Evolutionary conservation across 148 eudicot genomes (phyloP).

Genomic region (Rhododendron williamsianum): DNA sequence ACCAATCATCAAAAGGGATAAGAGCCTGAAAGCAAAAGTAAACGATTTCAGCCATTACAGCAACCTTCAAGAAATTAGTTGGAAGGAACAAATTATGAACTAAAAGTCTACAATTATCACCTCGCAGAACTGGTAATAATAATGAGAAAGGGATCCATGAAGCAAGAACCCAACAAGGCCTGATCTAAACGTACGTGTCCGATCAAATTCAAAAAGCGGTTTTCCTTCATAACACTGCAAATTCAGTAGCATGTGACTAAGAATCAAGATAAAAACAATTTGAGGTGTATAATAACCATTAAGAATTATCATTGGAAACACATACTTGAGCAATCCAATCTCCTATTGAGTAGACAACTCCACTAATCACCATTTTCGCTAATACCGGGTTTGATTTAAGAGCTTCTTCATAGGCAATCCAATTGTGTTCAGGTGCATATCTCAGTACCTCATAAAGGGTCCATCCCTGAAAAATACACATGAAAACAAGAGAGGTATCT

Average conservation of each 20-base stretch:
- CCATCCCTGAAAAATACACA: conserved; percentile 47
- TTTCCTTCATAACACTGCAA: conserved; percentile 87
- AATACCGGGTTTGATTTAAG: conserved; percentile 49
- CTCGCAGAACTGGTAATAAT: conserved; percentile 87
- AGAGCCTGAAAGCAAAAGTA: conserved; percentile 40
- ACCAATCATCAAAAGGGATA: conserved; percentile 77
- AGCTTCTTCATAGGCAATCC: conserved; percentile 61
- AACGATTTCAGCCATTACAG: neutral
- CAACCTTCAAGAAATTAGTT: neutral
- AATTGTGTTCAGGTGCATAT: conserved; percentile 60
- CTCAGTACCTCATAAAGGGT: conserved; percentile 51
- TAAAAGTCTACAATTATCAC: conserved; percentile 24
- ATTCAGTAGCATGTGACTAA: neutral
- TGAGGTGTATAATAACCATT: neutral
- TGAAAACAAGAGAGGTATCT: neutral
- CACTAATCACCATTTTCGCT: conserved; percentile 57
- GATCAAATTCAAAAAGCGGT: conserved; percentile 81
- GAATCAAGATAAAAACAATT: neutral
- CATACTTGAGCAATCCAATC: conserved; percentile 64
- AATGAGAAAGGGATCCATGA: conserved; percentile 90
- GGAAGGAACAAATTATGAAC: neutral
- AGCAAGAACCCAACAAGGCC: conserved; percentile 76
- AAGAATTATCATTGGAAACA: neutral
- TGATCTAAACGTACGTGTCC: conserved; percentile 73
- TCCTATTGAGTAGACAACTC: conserved; percentile 50